These are phyloP conservation scores for Coemansia sp. DNA, from an alignment of 192 early-diverging fungal species.

Conservation along the genomic window DNA sequence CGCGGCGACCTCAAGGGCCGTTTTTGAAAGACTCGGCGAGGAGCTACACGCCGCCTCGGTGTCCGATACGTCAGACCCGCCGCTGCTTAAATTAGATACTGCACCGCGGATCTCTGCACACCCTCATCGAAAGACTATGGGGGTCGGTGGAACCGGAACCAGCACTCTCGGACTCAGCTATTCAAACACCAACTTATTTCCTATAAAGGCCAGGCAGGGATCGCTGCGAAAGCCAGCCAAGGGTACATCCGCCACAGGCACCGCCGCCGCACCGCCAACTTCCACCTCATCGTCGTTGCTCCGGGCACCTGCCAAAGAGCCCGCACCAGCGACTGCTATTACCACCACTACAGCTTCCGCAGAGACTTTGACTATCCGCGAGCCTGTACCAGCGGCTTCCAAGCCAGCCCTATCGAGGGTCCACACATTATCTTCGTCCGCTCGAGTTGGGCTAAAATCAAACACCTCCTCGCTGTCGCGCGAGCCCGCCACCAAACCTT, in stretches of 20 bases:
- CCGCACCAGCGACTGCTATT: not conserved
- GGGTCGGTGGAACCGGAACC: slow-evolving; percentile 52
- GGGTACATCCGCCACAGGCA: slow-evolving; percentile 5
- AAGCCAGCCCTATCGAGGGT: not conserved
- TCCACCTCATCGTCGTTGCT: not conserved
- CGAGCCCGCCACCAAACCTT: not conserved
- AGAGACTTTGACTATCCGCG: not conserved
- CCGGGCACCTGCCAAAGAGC: not conserved
- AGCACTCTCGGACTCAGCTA: slow-evolving; percentile 53
- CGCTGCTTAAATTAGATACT: slow-evolving; percentile 7
- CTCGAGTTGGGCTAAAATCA: not conserved
- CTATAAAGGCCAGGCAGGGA: slow-evolving; percentile 28
- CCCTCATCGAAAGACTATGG: slow-evolving; percentile 43
- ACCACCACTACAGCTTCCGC: not conserved
- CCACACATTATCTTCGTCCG: not conserved
- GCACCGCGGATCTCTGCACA: slow-evolving; percentile 26
- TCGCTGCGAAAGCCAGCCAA: slow-evolving; percentile 14
- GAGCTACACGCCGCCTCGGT: not conserved
- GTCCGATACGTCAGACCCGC: not conserved
- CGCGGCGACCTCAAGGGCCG: slow-evolving; percentile 4
- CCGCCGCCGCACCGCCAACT: not conserved
- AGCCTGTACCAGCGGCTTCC: not conserved
- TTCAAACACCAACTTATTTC: slow-evolving; percentile 40
- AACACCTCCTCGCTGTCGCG: slow-evolving; percentile 5
- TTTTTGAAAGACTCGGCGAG: slow-evolving; percentile 8